phyloP scores from a whole-genome alignment of 176 grass and related monocot genomes.

The Juncus effusus region DNA sequence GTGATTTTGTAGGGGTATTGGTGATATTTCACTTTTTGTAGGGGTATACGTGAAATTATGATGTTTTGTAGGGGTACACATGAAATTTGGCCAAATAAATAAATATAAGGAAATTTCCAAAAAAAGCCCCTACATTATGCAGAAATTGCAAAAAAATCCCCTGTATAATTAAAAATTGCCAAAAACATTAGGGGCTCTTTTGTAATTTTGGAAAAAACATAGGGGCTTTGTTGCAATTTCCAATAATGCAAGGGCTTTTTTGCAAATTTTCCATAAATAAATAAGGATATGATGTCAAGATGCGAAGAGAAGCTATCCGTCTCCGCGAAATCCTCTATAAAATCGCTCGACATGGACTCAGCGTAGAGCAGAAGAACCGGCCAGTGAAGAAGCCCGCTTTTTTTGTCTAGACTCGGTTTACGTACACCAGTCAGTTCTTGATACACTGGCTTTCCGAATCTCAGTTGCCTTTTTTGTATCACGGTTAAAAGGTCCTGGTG shows the following conservation, averaged over 20 bases:
- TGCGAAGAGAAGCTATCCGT: constrained; percentile 55
- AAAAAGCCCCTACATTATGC: too few species aligned
- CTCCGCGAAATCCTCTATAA: constrained; percentile 83
- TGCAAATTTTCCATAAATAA: background rate
- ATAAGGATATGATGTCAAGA: constrained; percentile 88
- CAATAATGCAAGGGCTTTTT: too few species aligned
- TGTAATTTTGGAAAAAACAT: background rate
- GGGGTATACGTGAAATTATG: too few species aligned
- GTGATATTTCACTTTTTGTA: too few species aligned
- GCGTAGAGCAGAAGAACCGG: constrained; percentile 81
- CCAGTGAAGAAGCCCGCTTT: constrained; percentile 70
- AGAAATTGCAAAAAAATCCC: too few species aligned
- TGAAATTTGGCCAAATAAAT: too few species aligned
- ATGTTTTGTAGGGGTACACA: too few species aligned
- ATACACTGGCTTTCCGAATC: constrained; percentile 53
- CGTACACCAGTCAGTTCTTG: constrained; percentile 64
- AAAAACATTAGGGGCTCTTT: too few species aligned
- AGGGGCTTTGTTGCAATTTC: too few species aligned
- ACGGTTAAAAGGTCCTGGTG: constrained; percentile 53
- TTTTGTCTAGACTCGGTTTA: constrained; percentile 60
- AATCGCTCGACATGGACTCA: constrained; percentile 92
- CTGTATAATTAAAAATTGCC: too few species aligned
- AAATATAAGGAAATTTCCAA: too few species aligned
- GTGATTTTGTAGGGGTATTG: too few species aligned
- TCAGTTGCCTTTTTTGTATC: constrained; percentile 66